Evolutionary conservation across 2,329 filamentous ascomycete genomes (phyloP).

Genomic region (Fusarium torreyae): DNA sequence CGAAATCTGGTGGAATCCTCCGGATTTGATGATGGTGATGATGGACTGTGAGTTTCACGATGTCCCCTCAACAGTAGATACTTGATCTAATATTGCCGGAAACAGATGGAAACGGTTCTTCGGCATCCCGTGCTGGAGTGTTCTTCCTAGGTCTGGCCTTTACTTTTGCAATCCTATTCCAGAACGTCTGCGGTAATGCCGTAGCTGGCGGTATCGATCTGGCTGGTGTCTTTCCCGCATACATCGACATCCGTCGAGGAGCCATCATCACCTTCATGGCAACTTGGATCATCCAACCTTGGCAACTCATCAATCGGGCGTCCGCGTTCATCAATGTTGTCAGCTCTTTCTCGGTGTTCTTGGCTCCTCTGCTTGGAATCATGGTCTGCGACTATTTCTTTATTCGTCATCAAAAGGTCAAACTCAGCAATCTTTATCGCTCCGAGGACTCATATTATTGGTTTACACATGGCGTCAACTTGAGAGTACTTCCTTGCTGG

Average conservation of each 20-base stretch:
- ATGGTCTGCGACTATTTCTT: constrained; percentile 52
- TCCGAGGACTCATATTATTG: constrained; percentile 54
- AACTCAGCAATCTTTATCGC: constrained; percentile 57
- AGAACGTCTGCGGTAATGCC: constrained; percentile 51
- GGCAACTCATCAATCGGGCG: constrained; percentile 52
- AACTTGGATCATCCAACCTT: constrained; percentile 50
- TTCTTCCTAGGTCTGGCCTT: constrained; percentile 51
- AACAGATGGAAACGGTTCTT: not conserved
- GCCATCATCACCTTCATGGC: constrained; percentile 46
- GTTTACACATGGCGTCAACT: constrained; percentile 47
- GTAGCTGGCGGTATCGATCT: constrained; percentile 52
- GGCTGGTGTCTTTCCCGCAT: constrained; percentile 48
- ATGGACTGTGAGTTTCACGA: constrained; percentile 39
- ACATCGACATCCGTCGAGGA: constrained; percentile 50
- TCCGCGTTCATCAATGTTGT: constrained; percentile 49
- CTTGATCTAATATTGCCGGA: not conserved
- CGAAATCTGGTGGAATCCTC: constrained; percentile 49
- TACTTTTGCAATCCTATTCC: constrained; percentile 49
- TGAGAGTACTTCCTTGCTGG: constrained; percentile 38
- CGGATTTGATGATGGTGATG: constrained; percentile 50
- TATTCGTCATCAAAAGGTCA: constrained; percentile 54
- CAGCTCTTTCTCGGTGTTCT: constrained; percentile 50
- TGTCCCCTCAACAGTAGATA: not conserved
- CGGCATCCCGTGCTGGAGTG: constrained; percentile 45
- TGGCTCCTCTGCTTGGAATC: constrained; percentile 50